Base-by-base conservation (phyloP, 192 early-diverging fungal genomes). In the Chytriomyces sp. region DNA sequence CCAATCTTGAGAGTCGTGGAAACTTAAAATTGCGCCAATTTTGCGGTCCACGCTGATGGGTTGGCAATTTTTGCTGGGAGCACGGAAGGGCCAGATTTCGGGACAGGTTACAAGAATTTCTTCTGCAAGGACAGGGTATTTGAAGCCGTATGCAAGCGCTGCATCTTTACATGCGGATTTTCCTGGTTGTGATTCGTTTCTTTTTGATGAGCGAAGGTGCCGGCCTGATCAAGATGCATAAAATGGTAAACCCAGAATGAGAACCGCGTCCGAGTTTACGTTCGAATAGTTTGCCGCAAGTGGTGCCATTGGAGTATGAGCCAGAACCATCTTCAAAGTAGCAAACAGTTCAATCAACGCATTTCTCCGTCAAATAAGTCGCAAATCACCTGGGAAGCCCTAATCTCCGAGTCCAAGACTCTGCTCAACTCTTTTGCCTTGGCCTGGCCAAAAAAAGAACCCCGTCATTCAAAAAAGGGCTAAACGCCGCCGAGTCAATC, bases 1-100 rank as follows among this genome's bases (percentile, higher is more conserved):
- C 93, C 92, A 96, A 76, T 97, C 91, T 23, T 84, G 82, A 45
- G 93, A 92, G 77, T 97, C 96, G 80, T 97, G 92, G 82, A 96
- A 93, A 68, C 93, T 28, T 23, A 50, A 43, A 63, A 71, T 72
- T 44, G 79, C 78, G 43, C 53, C 76, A 18, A 68, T 43, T 23
- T 46, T 9, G 59, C 70, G 50, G 16, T 82, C 64, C 18, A 77
- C 8, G 16, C 66, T n/a, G 9, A 47, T 13, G 20, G 47, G 67
- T 26, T 48, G 18, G 28, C 68, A 53, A 9, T 3, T 43, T 53
- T 50, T 23, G 57, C 35, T 10, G 2, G 48, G 18, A n/a, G 64
- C 24, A n/a, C 82, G 69, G 71, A 91, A 92, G 18, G 93, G 93
- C 92, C 93, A 94, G 9, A 91, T 80, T 8, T 86, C 79, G 18